phyloP scores from a whole-genome alignment of 2,329 filamentous ascomycete genomes.

The Calonectria pteridis region DNA sequence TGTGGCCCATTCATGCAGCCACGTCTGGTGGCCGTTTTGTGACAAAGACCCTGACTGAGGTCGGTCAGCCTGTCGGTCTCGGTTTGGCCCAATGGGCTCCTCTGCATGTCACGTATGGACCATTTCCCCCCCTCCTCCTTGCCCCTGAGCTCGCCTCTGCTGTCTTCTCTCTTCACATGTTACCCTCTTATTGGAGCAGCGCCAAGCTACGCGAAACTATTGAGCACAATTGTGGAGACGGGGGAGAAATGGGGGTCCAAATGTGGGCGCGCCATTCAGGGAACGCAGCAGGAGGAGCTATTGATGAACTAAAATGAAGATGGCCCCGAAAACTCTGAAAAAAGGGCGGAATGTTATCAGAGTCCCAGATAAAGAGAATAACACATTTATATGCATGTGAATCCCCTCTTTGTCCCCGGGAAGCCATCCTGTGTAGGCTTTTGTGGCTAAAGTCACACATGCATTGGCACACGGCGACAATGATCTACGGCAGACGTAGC shows the following conservation, averaged over 20 bases:
- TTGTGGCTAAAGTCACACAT: not conserved
- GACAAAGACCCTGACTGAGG: not conserved
- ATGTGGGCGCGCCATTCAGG: not conserved
- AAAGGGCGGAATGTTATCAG: not conserved
- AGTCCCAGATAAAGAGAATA: not conserved
- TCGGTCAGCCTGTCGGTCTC: not conserved
- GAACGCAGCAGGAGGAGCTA: not conserved
- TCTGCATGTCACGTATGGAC: not conserved
- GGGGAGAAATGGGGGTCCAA: not conserved
- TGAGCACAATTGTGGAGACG: constrained; percentile 2
- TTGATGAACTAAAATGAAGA: not conserved
- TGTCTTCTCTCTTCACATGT: not conserved
- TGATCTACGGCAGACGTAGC: not conserved
- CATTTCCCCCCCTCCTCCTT: too few species aligned
- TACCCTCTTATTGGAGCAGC: not conserved
- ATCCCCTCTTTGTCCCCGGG: not conserved
- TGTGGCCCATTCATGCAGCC: not conserved
- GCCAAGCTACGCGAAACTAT: not conserved
- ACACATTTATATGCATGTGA: not conserved
- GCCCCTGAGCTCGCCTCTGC: not conserved
- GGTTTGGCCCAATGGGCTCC: not conserved
- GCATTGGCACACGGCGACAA: not conserved
- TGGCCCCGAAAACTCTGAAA: not conserved
- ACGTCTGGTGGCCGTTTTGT: not conserved
- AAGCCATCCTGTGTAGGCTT: not conserved